Base-by-base conservation (phyloP, 108 stramenopile genomes). In the Halocafeteria seosinensis region DNA sequence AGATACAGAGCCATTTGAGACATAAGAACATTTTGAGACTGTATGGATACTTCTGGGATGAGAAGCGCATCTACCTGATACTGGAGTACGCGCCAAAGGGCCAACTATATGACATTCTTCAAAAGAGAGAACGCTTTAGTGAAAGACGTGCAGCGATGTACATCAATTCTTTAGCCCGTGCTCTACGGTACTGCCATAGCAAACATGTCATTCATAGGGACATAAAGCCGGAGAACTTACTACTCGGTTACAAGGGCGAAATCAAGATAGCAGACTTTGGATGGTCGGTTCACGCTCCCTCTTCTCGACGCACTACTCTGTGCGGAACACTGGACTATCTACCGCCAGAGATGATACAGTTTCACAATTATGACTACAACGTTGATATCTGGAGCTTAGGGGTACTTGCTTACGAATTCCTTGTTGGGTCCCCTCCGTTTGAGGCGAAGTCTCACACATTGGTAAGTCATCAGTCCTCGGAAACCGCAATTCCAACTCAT, bases 221-320 rank as follows among this genome's bases (percentile, higher is more conserved):
- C 68, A 94, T 98, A 77, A 98, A 98, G 71, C 97, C 97, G 13
- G 94, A 98, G 69, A 98, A 98, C 70, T 76, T 98, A 3, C 69
- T 98, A 24, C 51, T 98, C 26, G 94, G 91, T 5, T 79, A 85
- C 28, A 68, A 82, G 50, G 85, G 87, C 25, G 92, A 94, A 64
- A 82, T 98, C 37, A 98, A 98, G 80, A 93, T 98, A 67, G 97
- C 97, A 11, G 96, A 98, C 75, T 98, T 98, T 71, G 96, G 96
- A 28, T 98, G 96, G 96, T 88, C 88, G 24, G 91, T 95, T 35
- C 96, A 98, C 69, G 89, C 94, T 4, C 91, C 92, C 23, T 85
- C 89, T 21, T 79, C 80, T 29, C 72, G 90, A 55, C 78, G 92
- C 37, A 88, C 84, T 61, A 94, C 92, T 1, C 76, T 94, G n/a